A percentile compares a stretch with the other conserved stretches of the same genome.
These are phyloP conservation scores for Bruguiera sexangula DNA, from an alignment of 345 rosid species.

Conservation along the genomic window DNA sequence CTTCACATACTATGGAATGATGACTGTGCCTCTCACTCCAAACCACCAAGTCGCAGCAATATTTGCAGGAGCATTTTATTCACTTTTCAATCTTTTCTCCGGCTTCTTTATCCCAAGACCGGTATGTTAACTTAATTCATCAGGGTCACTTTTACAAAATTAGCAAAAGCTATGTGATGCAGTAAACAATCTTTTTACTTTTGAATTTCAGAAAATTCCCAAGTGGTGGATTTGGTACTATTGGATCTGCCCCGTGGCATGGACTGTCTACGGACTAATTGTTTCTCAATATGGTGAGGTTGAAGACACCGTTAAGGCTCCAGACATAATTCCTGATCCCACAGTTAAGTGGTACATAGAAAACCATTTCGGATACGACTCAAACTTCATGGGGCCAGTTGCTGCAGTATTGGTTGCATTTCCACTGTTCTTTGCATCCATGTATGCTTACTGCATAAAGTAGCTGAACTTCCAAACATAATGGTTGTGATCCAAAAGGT, in stretches of 20 bases:
- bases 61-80: conserved; percentile 26
- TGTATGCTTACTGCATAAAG: conserved; percentile 62
- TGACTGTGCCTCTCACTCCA: conserved; percentile 31
- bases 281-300: conserved; percentile 63
- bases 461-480: conserved; percentile 59
- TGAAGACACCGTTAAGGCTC: conserved; percentile 30
- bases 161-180: background rate
- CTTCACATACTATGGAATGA: conserved; percentile 35
- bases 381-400: conserved; percentile 56
- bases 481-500: too few species aligned
- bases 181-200: background rate
- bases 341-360: conserved; percentile 40
- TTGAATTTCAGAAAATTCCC: conserved; percentile 24
- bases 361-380: conserved; percentile 47
- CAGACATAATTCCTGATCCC: conserved; percentile 32
- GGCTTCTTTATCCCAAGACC: conserved; percentile 31
- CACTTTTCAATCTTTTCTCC: conserved; percentile 27
- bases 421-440: conserved; percentile 53
- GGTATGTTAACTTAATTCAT: conserved; percentile 8
- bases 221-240: conserved; percentile 66
- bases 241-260: conserved; percentile 56
- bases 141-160: background rate
- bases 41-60: conserved; percentile 31
- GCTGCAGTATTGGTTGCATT: conserved; percentile 62
- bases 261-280: conserved; percentile 49